phyloP scores from a whole-genome alignment of 352 stramenopile genomes.

The Peronospora belbahrii region DNA sequence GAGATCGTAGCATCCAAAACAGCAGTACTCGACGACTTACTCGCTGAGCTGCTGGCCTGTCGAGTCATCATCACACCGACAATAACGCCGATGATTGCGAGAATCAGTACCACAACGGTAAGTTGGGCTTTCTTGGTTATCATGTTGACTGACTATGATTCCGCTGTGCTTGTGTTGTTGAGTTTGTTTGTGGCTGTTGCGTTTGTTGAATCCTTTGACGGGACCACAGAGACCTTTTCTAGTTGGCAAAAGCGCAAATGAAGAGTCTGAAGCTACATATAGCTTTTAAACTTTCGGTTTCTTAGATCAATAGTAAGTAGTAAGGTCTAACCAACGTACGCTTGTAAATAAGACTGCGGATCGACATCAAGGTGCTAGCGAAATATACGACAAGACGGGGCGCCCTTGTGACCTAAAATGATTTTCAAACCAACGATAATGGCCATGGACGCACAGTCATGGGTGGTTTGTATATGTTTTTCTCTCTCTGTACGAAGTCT shows the following conservation, averaged over 20 bases:
- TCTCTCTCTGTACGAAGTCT: too few relatives aligned
- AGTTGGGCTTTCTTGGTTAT: conserved; percentile 34
- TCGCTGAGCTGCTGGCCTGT: conserved; percentile 19
- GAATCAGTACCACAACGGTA: conserved; percentile 32
- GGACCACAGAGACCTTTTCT: conserved; percentile 13
- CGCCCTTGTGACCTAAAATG: too few relatives aligned
- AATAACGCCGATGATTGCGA: conserved; percentile 40
- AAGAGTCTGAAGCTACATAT: not conserved
- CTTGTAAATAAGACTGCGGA: too few relatives aligned
- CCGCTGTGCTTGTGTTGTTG: not conserved
- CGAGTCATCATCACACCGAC: conserved; percentile 34
- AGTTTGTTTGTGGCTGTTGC: conserved; percentile 5
- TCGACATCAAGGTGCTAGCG: too few relatives aligned
- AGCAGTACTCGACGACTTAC: conserved; percentile 16
- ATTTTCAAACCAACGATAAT: too few relatives aligned
- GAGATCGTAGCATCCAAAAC: conserved; percentile 11
- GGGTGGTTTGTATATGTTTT: too few relatives aligned
- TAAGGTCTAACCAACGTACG: too few relatives aligned
- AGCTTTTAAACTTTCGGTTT: conserved; percentile 7
- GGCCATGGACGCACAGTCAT: too few relatives aligned
- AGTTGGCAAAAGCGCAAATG: conserved; percentile 27
- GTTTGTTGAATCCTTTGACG: conserved; percentile 15
- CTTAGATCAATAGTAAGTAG: not conserved
- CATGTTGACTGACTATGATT: conserved; percentile 11
- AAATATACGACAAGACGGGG: too few relatives aligned